Base-by-base conservation (phyloP, 2,329 filamentous ascomycete species). In the Aspergillus fischeri region DNA sequence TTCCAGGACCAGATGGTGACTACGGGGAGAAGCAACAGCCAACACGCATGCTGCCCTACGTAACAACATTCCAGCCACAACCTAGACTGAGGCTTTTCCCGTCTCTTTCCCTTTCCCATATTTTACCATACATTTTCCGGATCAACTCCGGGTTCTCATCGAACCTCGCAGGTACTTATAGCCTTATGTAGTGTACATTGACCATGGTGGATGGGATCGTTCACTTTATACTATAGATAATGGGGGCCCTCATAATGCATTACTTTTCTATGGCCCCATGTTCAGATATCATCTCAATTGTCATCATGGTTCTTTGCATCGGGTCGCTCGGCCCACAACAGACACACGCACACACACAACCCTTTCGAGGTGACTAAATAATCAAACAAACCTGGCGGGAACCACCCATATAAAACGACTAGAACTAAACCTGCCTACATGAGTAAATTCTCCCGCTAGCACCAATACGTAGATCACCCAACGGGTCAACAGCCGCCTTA, bases 11-110 rank as follows among this genome's bases (percentile, higher is more conserved):
- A 35, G 32, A 17, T 38, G 32, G 5, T 38, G 32, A 17, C 17
- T 14, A 14, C 32, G 32, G 11, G 5, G 14, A 17, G 32, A 35
- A 35, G 32, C 57, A 61, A 58, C 25, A 27, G 25, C 25, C 59
- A 54, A 32, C 56, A 60, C 60, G 59, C 54, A 57, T 58, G 61
- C 60, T 63, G 60, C 54, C 60, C 61, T 63, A 62, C 60, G 61
- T 63, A 60, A 63, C 61, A 62, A 63, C 60, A 63, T 63, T 63
- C 61, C 61, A 60, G 60, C 61, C 61, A 57, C 57, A 53, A 52
- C 57, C 49, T 59, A 53, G 21, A 28, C 24, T 49, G 47, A 11
- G 24, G 17, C 41, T 51, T n/a, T 38, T 38, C 20, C 14, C 14
- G 4, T 38, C 29, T 49, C 29, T 41, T 38, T 50, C 14, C 29